These are phyloP conservation scores for Fusarium sp. DNA, from an alignment of 2,329 filamentous ascomycete species.

Conservation along the genomic window DNA sequence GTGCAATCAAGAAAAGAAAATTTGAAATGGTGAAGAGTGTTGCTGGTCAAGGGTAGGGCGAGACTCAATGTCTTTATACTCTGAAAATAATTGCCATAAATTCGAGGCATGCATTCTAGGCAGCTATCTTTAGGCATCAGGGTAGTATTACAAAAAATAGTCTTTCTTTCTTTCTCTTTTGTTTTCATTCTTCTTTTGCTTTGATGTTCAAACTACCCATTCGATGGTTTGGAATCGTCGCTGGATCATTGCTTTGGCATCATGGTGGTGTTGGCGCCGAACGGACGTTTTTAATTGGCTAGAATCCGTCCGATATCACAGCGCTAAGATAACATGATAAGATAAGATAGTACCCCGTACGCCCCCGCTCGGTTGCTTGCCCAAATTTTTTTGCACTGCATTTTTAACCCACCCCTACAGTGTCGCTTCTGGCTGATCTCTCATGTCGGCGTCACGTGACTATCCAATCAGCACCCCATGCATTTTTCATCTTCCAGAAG, in stretches of 20 bases:
- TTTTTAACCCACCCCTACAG: not conserved
- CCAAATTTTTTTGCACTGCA: too few relatives aligned
- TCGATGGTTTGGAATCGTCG: not conserved
- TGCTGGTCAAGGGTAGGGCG: not conserved
- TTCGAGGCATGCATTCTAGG: not conserved
- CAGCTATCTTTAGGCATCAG: not conserved
- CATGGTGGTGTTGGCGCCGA: not conserved
- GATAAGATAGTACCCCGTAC: not conserved
- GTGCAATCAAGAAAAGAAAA: not conserved
- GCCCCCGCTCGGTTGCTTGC: not conserved
- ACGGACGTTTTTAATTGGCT: not conserved
- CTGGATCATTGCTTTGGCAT: not conserved
- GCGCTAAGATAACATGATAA: not conserved
- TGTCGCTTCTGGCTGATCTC: too few relatives aligned
- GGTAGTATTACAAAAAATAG: not conserved
- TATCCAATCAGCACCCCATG: too few relatives aligned
- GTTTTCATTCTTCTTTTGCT: not conserved
- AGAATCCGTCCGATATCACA: fast-evolving
- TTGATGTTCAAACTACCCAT: not conserved
- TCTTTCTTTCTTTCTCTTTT: not conserved
- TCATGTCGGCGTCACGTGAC: not conserved
- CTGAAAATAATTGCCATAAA: not conserved
- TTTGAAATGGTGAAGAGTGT: not conserved
- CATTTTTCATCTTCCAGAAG: not conserved
- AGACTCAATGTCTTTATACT: not conserved